Evolutionary conservation across 768 basidiomycete species (phyloP).

Genomic region (Gloeopeniophorella convolvens): DNA sequence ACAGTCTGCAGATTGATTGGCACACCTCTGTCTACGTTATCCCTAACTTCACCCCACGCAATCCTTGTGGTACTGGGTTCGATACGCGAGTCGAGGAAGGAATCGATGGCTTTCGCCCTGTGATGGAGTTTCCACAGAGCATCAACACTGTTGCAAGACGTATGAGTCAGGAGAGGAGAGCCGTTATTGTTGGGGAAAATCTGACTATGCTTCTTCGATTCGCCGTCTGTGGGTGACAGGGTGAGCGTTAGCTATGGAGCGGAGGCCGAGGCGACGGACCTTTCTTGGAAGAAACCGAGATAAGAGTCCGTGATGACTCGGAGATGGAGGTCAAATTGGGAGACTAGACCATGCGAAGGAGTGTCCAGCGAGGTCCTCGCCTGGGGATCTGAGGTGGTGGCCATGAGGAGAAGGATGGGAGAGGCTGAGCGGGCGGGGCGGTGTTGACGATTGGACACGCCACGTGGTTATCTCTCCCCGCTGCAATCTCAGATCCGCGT

Average conservation of each 20-base stretch:
- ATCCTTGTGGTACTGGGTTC: slow-evolving; percentile 57
- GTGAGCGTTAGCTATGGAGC: slow-evolving; percentile 8
- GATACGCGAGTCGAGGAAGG: slow-evolving; percentile 62
- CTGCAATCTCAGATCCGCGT: too few relatives aligned
- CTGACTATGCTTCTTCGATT: slow-evolving; percentile 84
- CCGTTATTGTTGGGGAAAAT: slow-evolving; percentile 15
- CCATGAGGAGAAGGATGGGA: too few relatives aligned
- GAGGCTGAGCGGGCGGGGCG: not conserved
- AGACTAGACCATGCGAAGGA: slow-evolving; percentile 41
- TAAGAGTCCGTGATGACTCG: slow-evolving; percentile 68
- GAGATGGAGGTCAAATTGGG: slow-evolving; percentile 68
- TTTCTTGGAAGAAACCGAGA: slow-evolving; percentile 78
- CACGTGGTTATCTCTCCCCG: slow-evolving; percentile 18
- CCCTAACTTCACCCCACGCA: slow-evolving; percentile 80
- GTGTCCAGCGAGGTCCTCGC: slow-evolving; percentile 12
- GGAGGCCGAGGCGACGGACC: slow-evolving; percentile 40
- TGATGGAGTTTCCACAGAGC: slow-evolving; percentile 67
- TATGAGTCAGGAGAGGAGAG: not conserved
- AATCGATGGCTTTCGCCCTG: slow-evolving; percentile 64
- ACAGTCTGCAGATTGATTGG: not conserved
- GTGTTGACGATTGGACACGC: too few relatives aligned
- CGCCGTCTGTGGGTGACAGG: slow-evolving; percentile 46
- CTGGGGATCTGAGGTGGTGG: slow-evolving; percentile 13
- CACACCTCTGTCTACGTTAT: slow-evolving; percentile 77
- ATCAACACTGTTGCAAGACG: slow-evolving; percentile 47